These are phyloP conservation scores for Magnolia changhungtana DNA, from an alignment of 164 flowering plant species.

Conservation along the genomic window DNA sequence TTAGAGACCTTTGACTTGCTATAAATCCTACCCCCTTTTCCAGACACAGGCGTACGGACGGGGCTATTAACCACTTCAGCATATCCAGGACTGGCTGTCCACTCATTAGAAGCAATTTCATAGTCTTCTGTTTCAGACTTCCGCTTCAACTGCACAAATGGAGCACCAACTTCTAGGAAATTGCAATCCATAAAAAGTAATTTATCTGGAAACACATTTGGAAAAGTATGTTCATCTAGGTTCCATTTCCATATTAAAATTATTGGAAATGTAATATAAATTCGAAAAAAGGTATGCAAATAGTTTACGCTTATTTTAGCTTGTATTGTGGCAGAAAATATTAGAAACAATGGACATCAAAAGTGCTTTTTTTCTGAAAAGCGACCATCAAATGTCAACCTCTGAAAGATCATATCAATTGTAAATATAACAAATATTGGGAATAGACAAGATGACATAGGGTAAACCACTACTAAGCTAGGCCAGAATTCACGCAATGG, in stretches of 20 bases:
- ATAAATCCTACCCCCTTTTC: conserved; percentile 48
- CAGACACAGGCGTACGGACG: conserved; percentile 40
- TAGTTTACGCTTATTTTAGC: too few relatives aligned
- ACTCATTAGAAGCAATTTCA: conserved; percentile 41
- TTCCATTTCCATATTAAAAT: not conserved
- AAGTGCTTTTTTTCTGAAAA: not conserved
- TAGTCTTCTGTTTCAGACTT: conserved; percentile 41
- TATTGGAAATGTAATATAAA: not conserved
- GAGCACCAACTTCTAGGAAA: conserved; percentile 1
- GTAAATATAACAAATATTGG: too few relatives aligned
- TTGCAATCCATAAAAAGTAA: not conserved
- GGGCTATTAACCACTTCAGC: conserved; percentile 32
- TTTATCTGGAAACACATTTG: conserved; percentile 1
- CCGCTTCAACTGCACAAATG: conserved; percentile 45
- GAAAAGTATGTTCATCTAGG: not conserved
- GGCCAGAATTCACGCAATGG: too few relatives aligned
- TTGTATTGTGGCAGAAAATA: not conserved
- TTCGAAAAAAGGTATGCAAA: not conserved
- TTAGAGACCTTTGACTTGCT: conserved; percentile 49
- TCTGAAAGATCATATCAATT: too few relatives aligned
- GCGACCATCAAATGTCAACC: not conserved
- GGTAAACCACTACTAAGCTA: too few relatives aligned
- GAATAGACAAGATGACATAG: too few relatives aligned
- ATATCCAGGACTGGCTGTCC: conserved; percentile 30
- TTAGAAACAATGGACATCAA: not conserved